Conservation (phyloP, 306 rosid species). For the Parietaria judaica region DNA sequence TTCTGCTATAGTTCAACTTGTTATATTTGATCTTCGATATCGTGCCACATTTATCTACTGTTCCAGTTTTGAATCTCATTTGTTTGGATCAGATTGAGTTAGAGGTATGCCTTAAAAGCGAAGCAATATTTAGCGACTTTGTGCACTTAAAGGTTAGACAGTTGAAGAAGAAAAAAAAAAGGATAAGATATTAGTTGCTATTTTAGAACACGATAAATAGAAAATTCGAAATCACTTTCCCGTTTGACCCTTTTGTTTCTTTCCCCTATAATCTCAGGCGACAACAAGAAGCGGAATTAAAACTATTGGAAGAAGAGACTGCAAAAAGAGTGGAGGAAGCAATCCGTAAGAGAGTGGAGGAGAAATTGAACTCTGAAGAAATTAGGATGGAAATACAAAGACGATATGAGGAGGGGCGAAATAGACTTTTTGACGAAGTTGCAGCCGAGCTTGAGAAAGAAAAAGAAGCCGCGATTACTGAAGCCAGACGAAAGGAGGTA, state of each 20-base stretch:
- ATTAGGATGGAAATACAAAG: constrained; percentile 48
- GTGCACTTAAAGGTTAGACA: constrained; percentile 75
- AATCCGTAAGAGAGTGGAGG: constrained; percentile 60
- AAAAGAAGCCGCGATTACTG: constrained; percentile 72
- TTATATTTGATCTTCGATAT: constrained; percentile 93
- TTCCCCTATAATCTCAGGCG: constrained; percentile 38
- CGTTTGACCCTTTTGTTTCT: constrained; percentile 20
- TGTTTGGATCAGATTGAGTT: constrained; percentile 93
- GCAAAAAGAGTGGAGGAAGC: constrained; percentile 74
- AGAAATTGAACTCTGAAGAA: constrained; percentile 62
- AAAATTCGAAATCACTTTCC: constrained; percentile 29
- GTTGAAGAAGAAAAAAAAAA: constrained; percentile 8
- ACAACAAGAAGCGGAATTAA: constrained; percentile 62
- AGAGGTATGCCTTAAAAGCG: constrained; percentile 99
- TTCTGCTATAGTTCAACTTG: constrained; percentile 82
- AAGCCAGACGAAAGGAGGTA: constrained; percentile 89
- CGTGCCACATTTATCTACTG: constrained; percentile 91
- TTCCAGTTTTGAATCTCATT: constrained; percentile 92
- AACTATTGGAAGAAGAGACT: constrained; percentile 73
- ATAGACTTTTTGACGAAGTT: constrained; percentile 60
- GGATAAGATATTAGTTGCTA: constrained; percentile 24
- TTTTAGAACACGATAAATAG: constrained; percentile 19
- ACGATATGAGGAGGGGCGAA: constrained; percentile 69
- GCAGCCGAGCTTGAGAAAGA: constrained; percentile 73
- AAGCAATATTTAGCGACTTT: constrained; percentile 41